Conservation (phyloP, 257 asterid genomes). For the Jacaranda copaia region DNA sequence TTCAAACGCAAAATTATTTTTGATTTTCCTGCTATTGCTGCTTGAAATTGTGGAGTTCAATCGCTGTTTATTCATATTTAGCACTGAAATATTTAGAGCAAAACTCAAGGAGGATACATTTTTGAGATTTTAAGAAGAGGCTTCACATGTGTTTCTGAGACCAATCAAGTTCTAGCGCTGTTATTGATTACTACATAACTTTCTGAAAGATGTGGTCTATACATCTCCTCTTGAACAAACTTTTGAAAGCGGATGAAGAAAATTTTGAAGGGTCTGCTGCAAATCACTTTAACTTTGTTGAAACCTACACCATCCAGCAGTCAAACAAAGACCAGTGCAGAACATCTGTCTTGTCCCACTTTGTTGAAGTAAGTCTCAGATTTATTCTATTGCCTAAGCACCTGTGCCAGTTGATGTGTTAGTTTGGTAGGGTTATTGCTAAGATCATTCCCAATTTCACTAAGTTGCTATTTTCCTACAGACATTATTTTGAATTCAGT, state of each 20-base stretch:
- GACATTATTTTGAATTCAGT: not conserved
- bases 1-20: slow-evolving; percentile 5
- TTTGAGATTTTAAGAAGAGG: slow-evolving; percentile 24
- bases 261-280: slow-evolving; percentile 48
- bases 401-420: slow-evolving; percentile 18
- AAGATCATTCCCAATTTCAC: slow-evolving; percentile 19
- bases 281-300: slow-evolving; percentile 49
- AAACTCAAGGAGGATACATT: slow-evolving; percentile 11
- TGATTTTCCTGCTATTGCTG: not conserved
- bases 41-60: slow-evolving; percentile 24
- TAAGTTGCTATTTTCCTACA: not conserved
- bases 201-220: slow-evolving; percentile 77
- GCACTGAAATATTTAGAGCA: slow-evolving; percentile 14
- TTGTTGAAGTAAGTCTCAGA: slow-evolving; percentile 60
- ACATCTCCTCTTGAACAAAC: slow-evolving; percentile 68
- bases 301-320: slow-evolving; percentile 50
- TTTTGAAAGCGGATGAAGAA: slow-evolving; percentile 71
- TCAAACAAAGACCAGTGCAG: slow-evolving; percentile 46
- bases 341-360: slow-evolving; percentile 45
- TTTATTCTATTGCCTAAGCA: not conserved
- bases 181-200: slow-evolving; percentile 30
- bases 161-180: slow-evolving; percentile 16
- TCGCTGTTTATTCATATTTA: slow-evolving; percentile 16
- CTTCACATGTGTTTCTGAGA: slow-evolving; percentile 20
- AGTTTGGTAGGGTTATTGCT: slow-evolving; percentile 12